These are phyloP conservation scores for Pseudogymnoascus sp. DNA, from an alignment of 2,329 filamentous ascomycete genomes.

Conservation along the genomic window DNA sequence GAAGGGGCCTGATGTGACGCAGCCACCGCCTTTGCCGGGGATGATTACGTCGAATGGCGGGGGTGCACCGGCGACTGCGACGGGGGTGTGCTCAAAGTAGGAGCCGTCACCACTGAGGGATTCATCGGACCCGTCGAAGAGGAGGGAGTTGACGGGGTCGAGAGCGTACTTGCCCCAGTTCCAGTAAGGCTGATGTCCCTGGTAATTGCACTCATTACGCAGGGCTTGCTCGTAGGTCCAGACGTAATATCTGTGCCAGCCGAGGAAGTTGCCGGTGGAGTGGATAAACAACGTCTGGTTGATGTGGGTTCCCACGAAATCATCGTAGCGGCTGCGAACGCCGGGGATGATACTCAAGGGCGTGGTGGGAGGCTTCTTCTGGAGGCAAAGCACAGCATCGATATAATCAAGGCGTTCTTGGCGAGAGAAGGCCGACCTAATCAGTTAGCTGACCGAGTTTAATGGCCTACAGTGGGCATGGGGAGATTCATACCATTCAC, in stretches of 20 bases:
- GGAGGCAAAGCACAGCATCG: slow-evolving; percentile 35
- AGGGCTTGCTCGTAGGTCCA: slow-evolving; percentile 39
- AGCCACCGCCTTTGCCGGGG: slow-evolving; percentile 50
- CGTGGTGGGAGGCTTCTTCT: slow-evolving; percentile 29
- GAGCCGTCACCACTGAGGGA: slow-evolving; percentile 45
- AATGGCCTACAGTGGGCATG: background rate
- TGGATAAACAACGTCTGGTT: slow-evolving; percentile 29
- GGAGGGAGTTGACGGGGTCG: slow-evolving; percentile 42
- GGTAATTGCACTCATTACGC: slow-evolving; percentile 39
- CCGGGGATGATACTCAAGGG: slow-evolving; percentile 30
- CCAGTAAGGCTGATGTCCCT: slow-evolving; percentile 35
- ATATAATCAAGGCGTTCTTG: slow-evolving; percentile 30
- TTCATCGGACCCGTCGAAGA: slow-evolving; percentile 50
- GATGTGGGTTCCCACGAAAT: slow-evolving; percentile 36
- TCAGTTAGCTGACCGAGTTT: background rate
- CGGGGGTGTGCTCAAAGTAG: slow-evolving; percentile 28
- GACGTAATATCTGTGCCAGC: slow-evolving; percentile 41
- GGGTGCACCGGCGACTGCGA: slow-evolving; percentile 19
- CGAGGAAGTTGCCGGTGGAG: slow-evolving; percentile 34
- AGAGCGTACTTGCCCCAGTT: slow-evolving; percentile 45
- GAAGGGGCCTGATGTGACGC: slow-evolving; percentile 44
- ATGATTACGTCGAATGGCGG: slow-evolving; percentile 31
- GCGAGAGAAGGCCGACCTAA: slow-evolving; percentile 20
- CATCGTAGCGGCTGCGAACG: slow-evolving; percentile 33
- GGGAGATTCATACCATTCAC: slow-evolving; percentile 36